Evolutionary conservation across 2,329 filamentous ascomycete species (phyloP), one percentile per base, ranked within the genome.

Genomic region (Colletotrichum salicis): DNA sequence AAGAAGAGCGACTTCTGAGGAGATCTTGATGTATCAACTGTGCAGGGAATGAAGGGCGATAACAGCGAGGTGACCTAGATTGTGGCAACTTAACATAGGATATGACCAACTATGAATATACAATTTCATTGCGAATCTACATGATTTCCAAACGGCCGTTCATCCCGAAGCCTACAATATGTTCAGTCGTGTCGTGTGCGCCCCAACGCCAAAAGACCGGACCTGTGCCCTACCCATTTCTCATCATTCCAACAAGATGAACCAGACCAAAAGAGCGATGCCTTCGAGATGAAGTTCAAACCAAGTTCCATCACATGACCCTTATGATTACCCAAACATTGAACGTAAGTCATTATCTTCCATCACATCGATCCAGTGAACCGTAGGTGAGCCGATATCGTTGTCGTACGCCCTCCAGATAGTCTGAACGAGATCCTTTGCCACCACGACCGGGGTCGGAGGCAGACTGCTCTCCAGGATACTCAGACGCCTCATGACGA

Each of bases 321-420:
- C 3, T 19, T 4, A 5, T n/a, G 8, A 19, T 37, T 71, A 81
- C 12, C 80, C 79, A 76, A 81, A 81, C 76, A 81, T 75, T 22
- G 79, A 80, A 4, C 77, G 75, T 31, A 81, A 64, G 29, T 80
- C 76, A 19, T 77, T 77, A 4, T 78, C 76, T 61, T 80, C 80
- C 82, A 84, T 85, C 5, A 85, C 81, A 61, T 85, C 83, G 4
- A 84, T 77, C 83, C 83, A 85, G 55, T 85, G 83, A 1, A 82
- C 82, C 11, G 78, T 73, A 12, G 76, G 70, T 0, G 77, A 75
- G 0, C 78, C 81, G 4, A 79, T 77, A 58, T 84, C 83, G 3
- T 71, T 74, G 45, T 85, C 83, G 24, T 85, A 85, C 0, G 80
- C 80, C 1, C 77, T 78, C 83, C 83, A 85, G 2, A 85, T 81